Base-by-base conservation (phyloP, 23 red algal species). In the Agarophyton chilense region DNA sequence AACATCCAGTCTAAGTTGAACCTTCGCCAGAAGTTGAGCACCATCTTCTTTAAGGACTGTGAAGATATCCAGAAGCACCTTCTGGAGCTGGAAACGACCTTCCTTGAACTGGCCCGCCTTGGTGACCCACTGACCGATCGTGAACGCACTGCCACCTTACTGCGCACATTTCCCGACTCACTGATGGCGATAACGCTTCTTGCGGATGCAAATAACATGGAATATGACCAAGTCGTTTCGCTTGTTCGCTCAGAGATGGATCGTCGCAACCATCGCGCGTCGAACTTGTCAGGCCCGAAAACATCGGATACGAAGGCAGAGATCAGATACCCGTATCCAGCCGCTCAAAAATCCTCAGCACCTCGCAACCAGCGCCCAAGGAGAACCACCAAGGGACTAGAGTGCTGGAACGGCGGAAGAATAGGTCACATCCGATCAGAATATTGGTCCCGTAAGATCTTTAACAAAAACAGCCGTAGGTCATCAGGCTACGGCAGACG, bases 171-270 rank as follows among this genome's bases (percentile, higher is more conserved):
- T 7, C 39, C 39, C 39, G 32, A 74, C 39, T 74, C 68, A 8
- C 28, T 74, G 17, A 50, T 44, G 41, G 39, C 45, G 2, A 74
- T 74, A 10, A 50, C 45, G 1, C 34, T 74, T 12, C 17, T 74
- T 1, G 68, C 68, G 8, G 68, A 43, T 2, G 68, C 68, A 2
- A 74, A 74, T 13, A 74, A 74, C 39, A 74, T 74, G 68, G 68
- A 74, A 1, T 74, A 74, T 24, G 68, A 74, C 33, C 45, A 44
- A 47, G 45, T 74, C 22, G 39, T 74, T 6, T n/a, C 68, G 1
- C 2, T 74, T 0, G 3, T 43, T 24, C 39, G 24, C 24, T 74
- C 24, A 1, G 68, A 74, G 28, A 74, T 74, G 19, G 68, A 74
- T 11, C 24, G 56, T 24, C 56, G 56, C 1, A 61, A 26, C 21